A percentile compares a stretch with the other conserved stretches of the same genome.
Conservation (phyloP, 2,329 filamentous ascomycete species). For the Exophiala calicioides region DNA sequence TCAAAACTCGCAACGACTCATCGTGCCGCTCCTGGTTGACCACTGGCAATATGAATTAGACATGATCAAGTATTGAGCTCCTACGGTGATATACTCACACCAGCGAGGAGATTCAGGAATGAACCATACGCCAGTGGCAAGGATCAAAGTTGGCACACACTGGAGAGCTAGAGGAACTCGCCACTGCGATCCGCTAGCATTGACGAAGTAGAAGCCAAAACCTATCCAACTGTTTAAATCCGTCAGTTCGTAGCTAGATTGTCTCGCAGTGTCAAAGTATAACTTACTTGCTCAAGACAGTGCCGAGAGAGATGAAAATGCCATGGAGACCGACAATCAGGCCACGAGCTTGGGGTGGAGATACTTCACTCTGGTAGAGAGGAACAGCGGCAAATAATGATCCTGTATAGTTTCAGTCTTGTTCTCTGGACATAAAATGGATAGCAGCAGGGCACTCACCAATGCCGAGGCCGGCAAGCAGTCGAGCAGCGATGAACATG, state of each 20-base stretch:
- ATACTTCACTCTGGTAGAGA: conserved; percentile 34
- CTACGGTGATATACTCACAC: conserved; percentile 35
- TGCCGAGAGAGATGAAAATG: conserved; percentile 29
- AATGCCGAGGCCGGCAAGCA: conserved; percentile 42
- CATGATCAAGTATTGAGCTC: conserved; percentile 4
- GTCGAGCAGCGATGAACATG: conserved; percentile 38
- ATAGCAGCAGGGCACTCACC: conserved; percentile 19
- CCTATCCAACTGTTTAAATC: conserved; percentile 31
- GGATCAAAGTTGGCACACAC: conserved; percentile 64
- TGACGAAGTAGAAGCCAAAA: conserved; percentile 31
- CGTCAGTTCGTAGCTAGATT: background rate
- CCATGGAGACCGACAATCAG: conserved; percentile 33
- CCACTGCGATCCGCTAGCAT: conserved; percentile 51
- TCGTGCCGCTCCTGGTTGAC: conserved; percentile 27
- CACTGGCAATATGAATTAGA: conserved; percentile 24
- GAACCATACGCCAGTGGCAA: conserved; percentile 69
- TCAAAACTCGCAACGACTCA: conserved; percentile 45
- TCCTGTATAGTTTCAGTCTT: conserved; percentile 8
- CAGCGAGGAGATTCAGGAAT: conserved; percentile 80
- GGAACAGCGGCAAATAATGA: conserved; percentile 9
- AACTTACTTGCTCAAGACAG: conserved; percentile 9
- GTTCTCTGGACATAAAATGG: background rate
- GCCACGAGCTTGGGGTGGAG: conserved; percentile 33
- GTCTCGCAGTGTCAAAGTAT: background rate
- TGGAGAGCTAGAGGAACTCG: conserved; percentile 72